Percentiles rank a stretch among this genome's conserved stretches.
phyloP scores from a whole-genome alignment of 345 rosid species.

The rapeseed (Brassica napus) region DNA sequence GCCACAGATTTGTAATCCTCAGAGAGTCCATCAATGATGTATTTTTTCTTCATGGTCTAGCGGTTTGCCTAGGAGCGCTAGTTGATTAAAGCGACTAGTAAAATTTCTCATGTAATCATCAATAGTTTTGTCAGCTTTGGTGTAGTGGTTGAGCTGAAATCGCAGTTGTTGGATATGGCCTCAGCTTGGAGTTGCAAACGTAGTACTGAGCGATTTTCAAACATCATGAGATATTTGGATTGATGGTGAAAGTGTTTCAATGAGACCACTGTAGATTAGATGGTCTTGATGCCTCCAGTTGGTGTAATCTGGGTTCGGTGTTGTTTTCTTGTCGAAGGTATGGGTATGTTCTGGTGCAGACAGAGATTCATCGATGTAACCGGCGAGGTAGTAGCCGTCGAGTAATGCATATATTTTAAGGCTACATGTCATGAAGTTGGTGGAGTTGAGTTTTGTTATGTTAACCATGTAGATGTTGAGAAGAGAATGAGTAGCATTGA shows the following conservation, averaged over 20 bases:
- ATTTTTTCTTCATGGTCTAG: neutral
- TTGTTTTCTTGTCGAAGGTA: neutral
- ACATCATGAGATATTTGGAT: neutral
- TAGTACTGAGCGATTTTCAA: neutral
- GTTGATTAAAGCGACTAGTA: neutral
- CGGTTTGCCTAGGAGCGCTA: neutral
- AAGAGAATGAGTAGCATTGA: neutral
- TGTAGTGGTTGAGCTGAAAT: neutral
- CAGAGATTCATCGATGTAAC: neutral
- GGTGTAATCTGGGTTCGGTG: neutral
- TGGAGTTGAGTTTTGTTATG: neutral
- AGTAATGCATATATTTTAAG: neutral
- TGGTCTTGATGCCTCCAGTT: neutral
- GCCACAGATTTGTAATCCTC: neutral
- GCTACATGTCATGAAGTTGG: neutral
- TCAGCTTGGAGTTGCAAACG: neutral
- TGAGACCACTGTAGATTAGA: neutral
- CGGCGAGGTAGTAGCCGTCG: neutral
- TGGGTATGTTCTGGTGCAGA: neutral
- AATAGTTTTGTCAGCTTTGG: neutral
- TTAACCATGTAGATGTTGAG: neutral
- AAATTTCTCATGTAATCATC: neutral
- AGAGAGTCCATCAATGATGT: neutral
- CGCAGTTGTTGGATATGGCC: neutral
- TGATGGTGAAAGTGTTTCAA: neutral